These are phyloP conservation scores for Cytidiella melzeri DNA, from an alignment of 768 basidiomycete genomes.

Conservation along the genomic window DNA sequence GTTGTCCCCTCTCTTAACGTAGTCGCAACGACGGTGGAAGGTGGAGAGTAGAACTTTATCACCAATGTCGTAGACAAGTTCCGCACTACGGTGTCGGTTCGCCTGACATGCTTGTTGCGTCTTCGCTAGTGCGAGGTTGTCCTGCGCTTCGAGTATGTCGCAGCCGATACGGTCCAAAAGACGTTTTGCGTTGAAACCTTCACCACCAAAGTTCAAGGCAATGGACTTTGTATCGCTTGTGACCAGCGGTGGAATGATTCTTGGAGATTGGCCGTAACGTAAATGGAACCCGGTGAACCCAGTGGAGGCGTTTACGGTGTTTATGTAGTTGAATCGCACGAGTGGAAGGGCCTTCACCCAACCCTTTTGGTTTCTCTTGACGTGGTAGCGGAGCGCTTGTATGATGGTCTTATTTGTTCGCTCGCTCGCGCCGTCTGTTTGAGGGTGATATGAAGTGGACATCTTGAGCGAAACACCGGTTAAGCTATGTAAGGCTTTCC, in stretches of 20 bases:
- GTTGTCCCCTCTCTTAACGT: constrained; percentile 17
- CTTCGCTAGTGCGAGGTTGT: constrained; percentile 27
- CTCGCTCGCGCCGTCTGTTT: constrained; percentile 30
- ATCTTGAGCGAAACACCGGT: constrained; percentile 22
- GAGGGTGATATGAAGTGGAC: constrained; percentile 28
- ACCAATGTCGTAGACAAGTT: constrained; percentile 21
- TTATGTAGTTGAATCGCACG: constrained; percentile 18
- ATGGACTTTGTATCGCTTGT: constrained; percentile 7
- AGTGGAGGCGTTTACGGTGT: constrained; percentile 14
- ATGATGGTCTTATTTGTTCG: constrained; percentile 17
- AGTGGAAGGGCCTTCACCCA: constrained; percentile 12
- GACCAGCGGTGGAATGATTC: constrained; percentile 16
- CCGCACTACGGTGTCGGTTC: constrained; percentile 19
- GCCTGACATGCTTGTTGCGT: constrained; percentile 22
- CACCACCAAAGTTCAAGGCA: neutral
- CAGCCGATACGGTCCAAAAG: constrained; percentile 8
- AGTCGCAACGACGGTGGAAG: constrained; percentile 19
- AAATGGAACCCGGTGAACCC: constrained; percentile 19
- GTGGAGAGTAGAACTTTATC: constrained; percentile 34
- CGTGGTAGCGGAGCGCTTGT: constrained; percentile 15
- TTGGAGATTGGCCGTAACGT: constrained; percentile 12
- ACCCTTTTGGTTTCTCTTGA: constrained; percentile 12
- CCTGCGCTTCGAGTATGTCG: constrained; percentile 26
- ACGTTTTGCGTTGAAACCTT: neutral
- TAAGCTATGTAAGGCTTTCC: constrained; percentile 19